Base-by-base conservation (phyloP, 2,329 filamentous ascomycete genomes). In the Hyphodiscus sp. region DNA sequence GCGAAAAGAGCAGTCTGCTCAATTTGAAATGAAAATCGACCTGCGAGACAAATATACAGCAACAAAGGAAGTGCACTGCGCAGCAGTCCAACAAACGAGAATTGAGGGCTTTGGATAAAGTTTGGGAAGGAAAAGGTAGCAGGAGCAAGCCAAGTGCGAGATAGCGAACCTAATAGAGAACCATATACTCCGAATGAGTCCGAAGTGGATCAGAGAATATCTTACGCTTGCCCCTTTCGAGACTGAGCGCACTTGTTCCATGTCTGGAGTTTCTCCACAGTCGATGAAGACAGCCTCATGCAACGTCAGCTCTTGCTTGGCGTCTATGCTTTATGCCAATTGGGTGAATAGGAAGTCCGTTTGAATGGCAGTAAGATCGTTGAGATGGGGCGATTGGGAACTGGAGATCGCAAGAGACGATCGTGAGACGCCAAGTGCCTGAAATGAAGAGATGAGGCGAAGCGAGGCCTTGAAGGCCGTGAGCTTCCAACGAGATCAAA, bases 361-460 rank as follows among this genome's bases (percentile, higher is more conserved):
- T 26, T 26, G 23, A 38, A 13, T 6, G 11, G 33, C 33, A n/a
- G 13, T 10, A 38, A 13, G 11, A 13, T 38, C 47, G 20, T 41
- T 23, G 50, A 43, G 43, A 38, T 50, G 47, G 23, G 47, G 33
- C 23, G 5, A 38, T 15, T 4, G 33, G 13, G 4, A 38, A n/a
- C 33, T 6, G 33, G 45, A 20, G 44, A 18, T 44, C 15, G 46
- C 6, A 48, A 52, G 49, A 55, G 53, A 52, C 50, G 41, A 23
- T 45, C 38, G 30, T 53, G 54, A 56, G 45, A 56, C 53, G 26
- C 7, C 8, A 55, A 18, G n/a, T 41, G 53, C 48, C 19, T 45
- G 45, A 45, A 38, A 26, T n/a, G 16, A 23, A 20, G 46, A 20
- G 33, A 18, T 49, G 45, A 49, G 29, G 49, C 26, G 16, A 51